Evolutionary conservation across 345 rosid species (phyloP).

Genomic region (Euphorbia pulcherrima): DNA sequence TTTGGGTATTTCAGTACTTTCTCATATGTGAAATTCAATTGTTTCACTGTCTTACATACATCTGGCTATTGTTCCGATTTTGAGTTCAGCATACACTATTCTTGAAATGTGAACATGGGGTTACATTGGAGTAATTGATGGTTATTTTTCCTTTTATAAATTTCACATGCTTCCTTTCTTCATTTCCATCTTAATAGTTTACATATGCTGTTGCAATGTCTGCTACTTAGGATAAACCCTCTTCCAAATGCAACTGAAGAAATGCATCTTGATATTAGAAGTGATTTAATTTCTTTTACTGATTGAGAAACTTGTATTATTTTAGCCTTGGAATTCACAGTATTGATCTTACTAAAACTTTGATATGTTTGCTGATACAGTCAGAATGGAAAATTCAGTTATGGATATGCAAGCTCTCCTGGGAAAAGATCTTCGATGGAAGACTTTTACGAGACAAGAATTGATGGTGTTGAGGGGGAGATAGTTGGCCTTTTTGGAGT

Average conservation of each 20-base stretch:
- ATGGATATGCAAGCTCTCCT: constrained; percentile 96
- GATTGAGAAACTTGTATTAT: neutral
- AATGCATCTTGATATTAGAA: neutral
- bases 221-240: neutral
- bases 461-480: constrained; percentile 86
- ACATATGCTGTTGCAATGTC: neutral
- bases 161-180: neutral
- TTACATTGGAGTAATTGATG: neutral
- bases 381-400: constrained; percentile 91
- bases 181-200: neutral
- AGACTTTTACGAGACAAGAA: constrained; percentile 93
- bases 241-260: too few relatives aligned
- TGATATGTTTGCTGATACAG: constrained; percentile 39
- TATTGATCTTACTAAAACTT: constrained; percentile 12
- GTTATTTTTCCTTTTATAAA: neutral
- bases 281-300: neutral
- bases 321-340: neutral
- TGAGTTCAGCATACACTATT: too few relatives aligned
- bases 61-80: too few relatives aligned
- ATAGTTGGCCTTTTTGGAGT: constrained; percentile 98
- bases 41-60: neutral
- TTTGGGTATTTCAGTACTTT: constrained; percentile 1
- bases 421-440: constrained; percentile 99
- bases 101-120: neutral
- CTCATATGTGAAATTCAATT: neutral